These are phyloP conservation scores for Sechiopsis laciniata DNA, from an alignment of 306 rosid species.

Conservation along the genomic window DNA sequence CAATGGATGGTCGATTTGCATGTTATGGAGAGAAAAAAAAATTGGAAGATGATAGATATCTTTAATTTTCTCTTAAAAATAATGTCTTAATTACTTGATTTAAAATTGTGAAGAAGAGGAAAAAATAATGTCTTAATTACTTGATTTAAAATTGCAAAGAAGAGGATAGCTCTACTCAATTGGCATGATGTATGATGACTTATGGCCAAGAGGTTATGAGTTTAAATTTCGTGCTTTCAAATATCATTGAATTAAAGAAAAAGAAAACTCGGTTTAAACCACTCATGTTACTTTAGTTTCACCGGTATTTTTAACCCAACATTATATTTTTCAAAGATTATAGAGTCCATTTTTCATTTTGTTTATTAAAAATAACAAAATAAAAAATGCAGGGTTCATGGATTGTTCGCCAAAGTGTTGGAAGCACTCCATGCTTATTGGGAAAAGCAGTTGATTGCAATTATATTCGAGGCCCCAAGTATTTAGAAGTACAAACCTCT, in stretches of 20 bases:
- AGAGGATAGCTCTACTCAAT: too few relatives aligned
- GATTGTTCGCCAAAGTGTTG: constrained; percentile 99
- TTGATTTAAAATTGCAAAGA: background rate
- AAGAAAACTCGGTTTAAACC: background rate
- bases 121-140: too few relatives aligned
- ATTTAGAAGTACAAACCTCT: constrained; percentile 59
- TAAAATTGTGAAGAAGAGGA: too few relatives aligned
- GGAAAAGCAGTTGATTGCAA: constrained; percentile 99
- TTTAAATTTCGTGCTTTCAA: too few relatives aligned
- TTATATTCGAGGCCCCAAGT: constrained; percentile 83
- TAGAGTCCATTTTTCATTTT: background rate
- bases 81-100: background rate
- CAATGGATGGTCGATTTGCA: too few relatives aligned
- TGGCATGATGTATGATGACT: too few relatives aligned
- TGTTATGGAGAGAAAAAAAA: too few relatives aligned
- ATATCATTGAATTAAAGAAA: too few relatives aligned
- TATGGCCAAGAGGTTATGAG: too few relatives aligned
- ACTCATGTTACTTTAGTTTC: background rate
- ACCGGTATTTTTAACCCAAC: background rate
- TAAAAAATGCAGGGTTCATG: constrained; percentile 79
- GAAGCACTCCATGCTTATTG: constrained; percentile 90
- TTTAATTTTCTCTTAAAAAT: background rate
- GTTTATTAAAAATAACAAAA: background rate
- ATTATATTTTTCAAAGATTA: background rate
- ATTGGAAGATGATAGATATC: background rate